Evolutionary conservation across 108 stramenopile genomes (phyloP).

Genomic region (Conticribra weissflogii): DNA sequence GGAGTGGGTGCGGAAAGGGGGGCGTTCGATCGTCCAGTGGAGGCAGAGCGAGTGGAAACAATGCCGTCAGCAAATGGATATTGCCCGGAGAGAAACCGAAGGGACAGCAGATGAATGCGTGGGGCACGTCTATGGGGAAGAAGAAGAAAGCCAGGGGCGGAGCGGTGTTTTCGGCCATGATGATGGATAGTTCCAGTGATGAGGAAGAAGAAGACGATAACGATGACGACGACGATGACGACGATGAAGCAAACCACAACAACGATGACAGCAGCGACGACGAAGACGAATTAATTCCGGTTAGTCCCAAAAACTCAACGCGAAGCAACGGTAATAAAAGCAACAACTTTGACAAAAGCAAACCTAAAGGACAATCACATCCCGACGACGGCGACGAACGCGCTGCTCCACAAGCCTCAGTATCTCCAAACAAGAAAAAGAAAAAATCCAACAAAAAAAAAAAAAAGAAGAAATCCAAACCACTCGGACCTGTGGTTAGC

Average conservation of each 20-base stretch:
- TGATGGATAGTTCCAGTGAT: constrained; percentile 84
- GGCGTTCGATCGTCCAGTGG: constrained; percentile 25
- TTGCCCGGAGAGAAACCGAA: constrained; percentile 37
- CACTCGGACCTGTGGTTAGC: background rate
- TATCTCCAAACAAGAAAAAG: constrained; percentile 15
- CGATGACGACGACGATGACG: background rate
- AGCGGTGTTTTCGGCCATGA: constrained; percentile 86
- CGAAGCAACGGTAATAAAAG: no score
- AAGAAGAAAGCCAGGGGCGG: constrained; percentile 44
- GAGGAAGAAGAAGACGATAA: constrained; percentile 64
- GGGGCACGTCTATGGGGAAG: constrained; percentile 39
- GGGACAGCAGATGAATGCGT: constrained; percentile 27
- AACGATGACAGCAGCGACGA: background rate
- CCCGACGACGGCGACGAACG: background rate
- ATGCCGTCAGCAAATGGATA: no score
- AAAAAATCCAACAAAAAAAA: constrained; percentile 31
- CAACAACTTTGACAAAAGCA: no score
- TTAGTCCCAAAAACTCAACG: background rate
- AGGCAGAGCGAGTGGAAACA: constrained; percentile 20
- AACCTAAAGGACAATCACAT: no score
- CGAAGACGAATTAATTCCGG: background rate
- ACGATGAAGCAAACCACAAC: no score
- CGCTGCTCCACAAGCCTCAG: background rate
- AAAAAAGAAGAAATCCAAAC: constrained; percentile 19
- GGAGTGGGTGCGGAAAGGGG: constrained; percentile 15